These are phyloP conservation scores for Ilex paraguariensis DNA, from an alignment of 305 asterid species.

Conservation along the genomic window DNA sequence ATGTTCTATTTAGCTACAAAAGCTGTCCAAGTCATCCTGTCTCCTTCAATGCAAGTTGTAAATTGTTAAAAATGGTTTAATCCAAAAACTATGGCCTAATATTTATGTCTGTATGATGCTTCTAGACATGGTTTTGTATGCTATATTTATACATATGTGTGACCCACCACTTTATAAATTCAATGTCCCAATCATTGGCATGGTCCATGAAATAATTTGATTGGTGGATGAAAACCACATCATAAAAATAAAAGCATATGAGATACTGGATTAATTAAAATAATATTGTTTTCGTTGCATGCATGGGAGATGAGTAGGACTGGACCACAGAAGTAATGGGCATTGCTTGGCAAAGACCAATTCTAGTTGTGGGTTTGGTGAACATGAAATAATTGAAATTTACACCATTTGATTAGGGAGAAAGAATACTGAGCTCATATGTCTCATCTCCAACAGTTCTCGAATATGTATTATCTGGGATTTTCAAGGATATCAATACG, in stretches of 20 bases:
- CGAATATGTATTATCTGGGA: no score
- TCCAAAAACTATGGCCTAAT: slow-evolving; percentile 1
- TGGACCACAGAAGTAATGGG: no score
- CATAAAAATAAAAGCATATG: slow-evolving; percentile 3
- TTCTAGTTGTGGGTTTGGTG: no score
- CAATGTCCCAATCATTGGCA: slow-evolving; percentile 11
- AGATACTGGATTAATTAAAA: not conserved
- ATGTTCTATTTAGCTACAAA: slow-evolving; percentile 7
- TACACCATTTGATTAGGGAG: no score
- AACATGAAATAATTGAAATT: no score
- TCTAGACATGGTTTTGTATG: not conserved
- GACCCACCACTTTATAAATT: slow-evolving; percentile 3
- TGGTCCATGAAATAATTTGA: slow-evolving; percentile 7
- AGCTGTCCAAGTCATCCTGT: slow-evolving; percentile 2
- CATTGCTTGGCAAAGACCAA: no score
- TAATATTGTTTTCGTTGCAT: no score
- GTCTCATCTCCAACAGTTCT: no score
- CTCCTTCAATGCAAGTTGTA: not conserved
- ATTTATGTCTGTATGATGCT: slow-evolving; percentile 6
- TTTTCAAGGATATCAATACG: no score
- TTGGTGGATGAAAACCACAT: slow-evolving; percentile 15
- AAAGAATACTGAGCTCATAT: no score
- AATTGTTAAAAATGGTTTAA: not conserved
- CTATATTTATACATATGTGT: not conserved
- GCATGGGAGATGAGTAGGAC: no score